These are phyloP conservation scores for Fusarium agapanthi DNA, from an alignment of 2,329 filamentous ascomycete genomes.

Conservation along the genomic window DNA sequence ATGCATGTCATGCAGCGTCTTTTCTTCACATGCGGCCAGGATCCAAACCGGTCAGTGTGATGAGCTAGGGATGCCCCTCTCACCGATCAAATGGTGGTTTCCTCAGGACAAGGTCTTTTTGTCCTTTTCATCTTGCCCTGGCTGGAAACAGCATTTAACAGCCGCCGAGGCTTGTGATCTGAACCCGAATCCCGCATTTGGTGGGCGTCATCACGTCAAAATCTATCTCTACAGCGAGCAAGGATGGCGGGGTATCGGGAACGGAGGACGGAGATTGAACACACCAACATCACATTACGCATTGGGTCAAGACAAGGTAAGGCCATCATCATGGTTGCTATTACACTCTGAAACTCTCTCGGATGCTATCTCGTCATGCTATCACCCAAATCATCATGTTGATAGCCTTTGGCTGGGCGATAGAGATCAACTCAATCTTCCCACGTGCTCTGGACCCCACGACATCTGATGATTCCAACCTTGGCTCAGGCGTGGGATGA, in stretches of 20 bases:
- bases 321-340: not conserved
- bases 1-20: conserved; percentile 14
- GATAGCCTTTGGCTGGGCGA: conserved; percentile 3
- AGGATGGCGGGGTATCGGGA: conserved; percentile 26
- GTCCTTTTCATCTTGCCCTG: not conserved
- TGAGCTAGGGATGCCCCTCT: not conserved
- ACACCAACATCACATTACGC: not conserved
- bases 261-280: conserved; percentile 18
- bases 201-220: conserved; percentile 32
- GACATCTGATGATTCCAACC: conserved; percentile 22
- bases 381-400: not conserved
- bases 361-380: not conserved
- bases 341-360: not conserved
- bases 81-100: not conserved
- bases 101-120: not conserved
- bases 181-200: conserved; percentile 18
- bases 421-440: conserved; percentile 1
- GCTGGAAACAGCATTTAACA: not conserved
- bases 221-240: not conserved
- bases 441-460: conserved; percentile 34
- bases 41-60: conserved; percentile 11
- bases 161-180: conserved; percentile 19
- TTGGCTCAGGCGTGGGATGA: conserved; percentile 31
- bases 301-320: not conserved
- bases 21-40: conserved; percentile 16